Evolutionary conservation across 257 asterid genomes (phyloP).

Genomic region (Jaltomata sinuosa): DNA sequence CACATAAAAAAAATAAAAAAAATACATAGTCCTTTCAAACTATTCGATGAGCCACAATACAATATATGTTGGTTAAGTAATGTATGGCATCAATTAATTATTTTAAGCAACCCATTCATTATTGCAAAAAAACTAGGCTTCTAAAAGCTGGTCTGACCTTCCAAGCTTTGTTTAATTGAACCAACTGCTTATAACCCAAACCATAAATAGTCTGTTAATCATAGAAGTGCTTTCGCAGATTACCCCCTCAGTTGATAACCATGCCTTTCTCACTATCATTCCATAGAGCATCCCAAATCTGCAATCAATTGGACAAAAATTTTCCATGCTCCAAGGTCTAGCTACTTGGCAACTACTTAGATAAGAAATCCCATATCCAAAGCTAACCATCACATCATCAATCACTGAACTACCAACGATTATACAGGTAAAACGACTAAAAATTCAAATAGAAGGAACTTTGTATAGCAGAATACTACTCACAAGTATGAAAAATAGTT

Average conservation of each 20-base stretch:
- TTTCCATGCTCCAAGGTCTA: not conserved
- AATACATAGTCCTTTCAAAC: too few species aligned
- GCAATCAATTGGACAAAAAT: not conserved
- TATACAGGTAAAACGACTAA: not conserved
- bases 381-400: not conserved
- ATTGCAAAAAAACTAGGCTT: not conserved
- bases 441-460: not conserved
- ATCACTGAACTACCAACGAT: not conserved
- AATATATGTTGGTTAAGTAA: too few species aligned
- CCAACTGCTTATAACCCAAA: not conserved
- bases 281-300: not conserved
- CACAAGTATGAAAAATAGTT: not conserved
- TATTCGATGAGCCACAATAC: too few species aligned
- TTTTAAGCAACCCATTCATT: not conserved
- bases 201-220: not conserved
- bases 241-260: too few species aligned
- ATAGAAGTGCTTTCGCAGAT: not conserved
- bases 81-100: not conserved
- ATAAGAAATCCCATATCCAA: not conserved
- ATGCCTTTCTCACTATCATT: too few species aligned
- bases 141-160: not conserved
- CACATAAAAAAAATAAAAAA: too few species aligned
- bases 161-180: not conserved
- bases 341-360: not conserved
- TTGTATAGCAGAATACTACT: not conserved